These are phyloP conservation scores for Colletotrichum sp. DNA, from an alignment of 2,329 filamentous ascomycete genomes.

Conservation along the genomic window DNA sequence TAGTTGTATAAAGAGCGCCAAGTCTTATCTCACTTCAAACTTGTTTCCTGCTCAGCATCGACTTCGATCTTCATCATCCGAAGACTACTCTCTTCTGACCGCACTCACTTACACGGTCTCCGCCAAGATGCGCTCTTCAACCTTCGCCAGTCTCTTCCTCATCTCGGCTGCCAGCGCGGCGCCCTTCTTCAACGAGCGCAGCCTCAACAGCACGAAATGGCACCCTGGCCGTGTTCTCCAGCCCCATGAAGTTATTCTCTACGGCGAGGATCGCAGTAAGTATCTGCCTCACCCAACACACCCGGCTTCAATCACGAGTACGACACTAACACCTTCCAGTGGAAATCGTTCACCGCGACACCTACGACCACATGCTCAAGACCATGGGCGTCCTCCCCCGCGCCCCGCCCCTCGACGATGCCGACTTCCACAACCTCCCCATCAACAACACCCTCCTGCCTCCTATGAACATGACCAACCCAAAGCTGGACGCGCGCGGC, in stretches of 20 bases:
- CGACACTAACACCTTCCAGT: neutral
- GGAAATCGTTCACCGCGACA: neutral
- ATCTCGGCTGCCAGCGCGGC: neutral
- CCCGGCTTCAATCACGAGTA: too few relatives aligned
- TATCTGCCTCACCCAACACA: neutral
- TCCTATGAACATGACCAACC: neutral
- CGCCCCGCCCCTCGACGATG: neutral
- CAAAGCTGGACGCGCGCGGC: neutral
- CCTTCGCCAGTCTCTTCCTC: neutral
- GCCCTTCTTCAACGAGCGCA: neutral
- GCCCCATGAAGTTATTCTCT: neutral
- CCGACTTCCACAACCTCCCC: neutral
- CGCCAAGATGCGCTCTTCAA: neutral
- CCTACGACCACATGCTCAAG: neutral
- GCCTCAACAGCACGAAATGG: neutral
- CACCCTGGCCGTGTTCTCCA: neutral
- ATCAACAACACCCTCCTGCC: neutral
- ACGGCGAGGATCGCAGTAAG: neutral
- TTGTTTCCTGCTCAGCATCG: neutral
- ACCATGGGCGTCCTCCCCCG: neutral
- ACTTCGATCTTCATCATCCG: neutral
- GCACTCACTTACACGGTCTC: too few relatives aligned
- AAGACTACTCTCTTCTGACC: neutral
- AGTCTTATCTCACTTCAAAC: accelerated
- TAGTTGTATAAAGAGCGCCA: neutral